Evolutionary conservation across 2,329 filamentous ascomycete genomes (phyloP).

Genomic region (Mycosphaerella arachidis): DNA sequence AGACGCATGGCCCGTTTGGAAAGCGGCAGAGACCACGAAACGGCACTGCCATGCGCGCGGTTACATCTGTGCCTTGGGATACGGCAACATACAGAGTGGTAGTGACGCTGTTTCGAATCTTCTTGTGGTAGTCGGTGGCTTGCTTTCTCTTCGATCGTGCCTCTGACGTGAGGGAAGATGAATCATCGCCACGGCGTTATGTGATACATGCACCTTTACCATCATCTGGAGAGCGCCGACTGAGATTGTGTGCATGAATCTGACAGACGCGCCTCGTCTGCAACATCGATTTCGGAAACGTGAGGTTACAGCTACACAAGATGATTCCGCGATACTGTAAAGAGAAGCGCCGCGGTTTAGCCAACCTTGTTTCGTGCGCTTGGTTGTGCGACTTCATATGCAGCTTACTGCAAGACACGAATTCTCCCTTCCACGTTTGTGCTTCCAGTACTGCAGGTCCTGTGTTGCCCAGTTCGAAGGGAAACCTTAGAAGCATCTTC

Average conservation of each 20-base stretch:
- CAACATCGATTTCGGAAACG: neutral
- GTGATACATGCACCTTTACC: neutral
- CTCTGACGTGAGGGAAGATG: neutral
- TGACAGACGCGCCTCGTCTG: neutral
- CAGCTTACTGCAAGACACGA: neutral
- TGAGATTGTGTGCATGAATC: neutral
- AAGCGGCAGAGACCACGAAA: neutral
- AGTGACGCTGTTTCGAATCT: neutral
- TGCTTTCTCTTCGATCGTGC: neutral
- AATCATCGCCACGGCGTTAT: neutral
- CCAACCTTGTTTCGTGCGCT: constrained; percentile 1
- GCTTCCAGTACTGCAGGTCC: neutral
- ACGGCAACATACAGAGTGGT: neutral
- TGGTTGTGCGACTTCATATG: neutral
- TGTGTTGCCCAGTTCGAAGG: neutral
- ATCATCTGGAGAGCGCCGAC: neutral
- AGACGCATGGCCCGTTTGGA: neutral
- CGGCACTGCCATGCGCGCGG: constrained; percentile 4
- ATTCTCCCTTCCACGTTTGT: neutral
- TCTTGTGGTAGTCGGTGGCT: neutral
- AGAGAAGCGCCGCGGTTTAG: neutral
- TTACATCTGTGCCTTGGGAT: neutral
- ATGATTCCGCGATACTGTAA: neutral
- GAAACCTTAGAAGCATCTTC: too few species aligned
- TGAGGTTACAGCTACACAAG: neutral